These are phyloP conservation scores for Puccinia triticina DNA, from an alignment of 1,284 basidiomycete species.

Conservation along the genomic window DNA sequence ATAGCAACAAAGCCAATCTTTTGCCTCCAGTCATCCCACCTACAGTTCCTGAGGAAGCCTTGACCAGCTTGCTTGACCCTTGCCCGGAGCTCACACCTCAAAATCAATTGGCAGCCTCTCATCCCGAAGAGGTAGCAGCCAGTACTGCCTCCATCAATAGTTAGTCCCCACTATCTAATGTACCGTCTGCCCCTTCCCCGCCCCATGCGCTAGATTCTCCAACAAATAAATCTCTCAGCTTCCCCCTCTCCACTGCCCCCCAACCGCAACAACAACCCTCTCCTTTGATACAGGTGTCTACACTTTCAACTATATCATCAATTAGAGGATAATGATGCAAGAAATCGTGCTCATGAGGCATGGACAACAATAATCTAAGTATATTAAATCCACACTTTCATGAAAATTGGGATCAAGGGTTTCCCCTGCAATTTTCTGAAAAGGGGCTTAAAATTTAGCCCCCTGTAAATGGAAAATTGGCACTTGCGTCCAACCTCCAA, in stretches of 20 bases:
- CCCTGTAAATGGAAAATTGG: too few relatives aligned
- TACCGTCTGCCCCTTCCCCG: conserved; percentile 24
- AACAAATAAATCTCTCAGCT: neutral
- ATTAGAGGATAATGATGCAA: too few relatives aligned
- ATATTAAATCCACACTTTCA: too few relatives aligned
- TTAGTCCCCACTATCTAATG: conserved; percentile 18
- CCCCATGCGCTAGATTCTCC: conserved; percentile 23
- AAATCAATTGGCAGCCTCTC: neutral
- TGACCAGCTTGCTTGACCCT: neutral
- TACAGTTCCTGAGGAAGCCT: neutral
- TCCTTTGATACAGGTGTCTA: too few relatives aligned
- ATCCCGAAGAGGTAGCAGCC: neutral
- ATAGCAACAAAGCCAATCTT: neutral
- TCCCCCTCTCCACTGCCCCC: neutral
- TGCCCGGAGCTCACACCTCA: neutral
- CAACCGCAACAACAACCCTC: conserved; percentile 11
- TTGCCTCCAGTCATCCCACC: neutral
- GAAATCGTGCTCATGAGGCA: too few relatives aligned
- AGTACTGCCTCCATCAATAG: conserved; percentile 19
- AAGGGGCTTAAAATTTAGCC: too few relatives aligned
- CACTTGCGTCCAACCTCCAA: too few relatives aligned
- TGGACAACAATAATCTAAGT: too few relatives aligned
- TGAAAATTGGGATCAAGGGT: too few relatives aligned
- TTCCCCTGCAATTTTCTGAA: too few relatives aligned
- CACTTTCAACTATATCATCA: too few relatives aligned